Conservation (phyloP, 2,329 filamentous ascomycete genomes). For the Pseudogymnoascus sp. region DNA sequence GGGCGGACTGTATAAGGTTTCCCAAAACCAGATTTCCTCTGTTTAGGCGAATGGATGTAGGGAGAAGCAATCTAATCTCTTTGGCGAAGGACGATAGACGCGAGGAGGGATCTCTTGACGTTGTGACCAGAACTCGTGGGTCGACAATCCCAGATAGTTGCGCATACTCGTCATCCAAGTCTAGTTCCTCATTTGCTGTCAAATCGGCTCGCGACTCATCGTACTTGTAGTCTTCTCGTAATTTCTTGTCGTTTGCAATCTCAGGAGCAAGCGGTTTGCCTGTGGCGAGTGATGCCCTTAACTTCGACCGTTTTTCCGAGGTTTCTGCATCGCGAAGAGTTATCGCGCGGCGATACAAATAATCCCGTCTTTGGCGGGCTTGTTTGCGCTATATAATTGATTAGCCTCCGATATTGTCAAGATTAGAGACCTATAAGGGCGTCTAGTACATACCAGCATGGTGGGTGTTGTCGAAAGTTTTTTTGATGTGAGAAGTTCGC, state of each 20-base stretch:
- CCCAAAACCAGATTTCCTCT: conserved; percentile 83
- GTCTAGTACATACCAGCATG: conserved; percentile 4
- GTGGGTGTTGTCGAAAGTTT: conserved; percentile 11
- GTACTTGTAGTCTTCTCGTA: conserved; percentile 86
- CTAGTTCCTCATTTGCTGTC: conserved; percentile 59
- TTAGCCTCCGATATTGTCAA: neutral
- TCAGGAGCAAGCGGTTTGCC: conserved; percentile 76
- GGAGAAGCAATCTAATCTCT: conserved; percentile 75
- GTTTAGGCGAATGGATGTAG: conserved; percentile 81
- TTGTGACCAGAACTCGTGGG: conserved; percentile 82
- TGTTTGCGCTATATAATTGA: conserved; percentile 50
- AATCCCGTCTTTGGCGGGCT: conserved; percentile 72
- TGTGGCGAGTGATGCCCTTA: conserved; percentile 78
- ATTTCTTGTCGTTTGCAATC: conserved; percentile 76
- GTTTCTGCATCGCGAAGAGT: conserved; percentile 87
- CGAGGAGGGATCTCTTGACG: conserved; percentile 78
- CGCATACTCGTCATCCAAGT: conserved; percentile 83
- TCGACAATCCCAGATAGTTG: conserved; percentile 87
- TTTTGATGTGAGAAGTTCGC: conserved; percentile 9
- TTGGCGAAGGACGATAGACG: conserved; percentile 86
- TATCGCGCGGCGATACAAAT: conserved; percentile 84
- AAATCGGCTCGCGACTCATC: conserved; percentile 73
- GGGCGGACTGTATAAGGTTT: conserved; percentile 75
- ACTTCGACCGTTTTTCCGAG: conserved; percentile 78
- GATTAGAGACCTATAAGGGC: conserved; percentile 14